Conservation (phyloP, 352 stramenopile genomes). For the Globisporangium carolinianum region DNA sequence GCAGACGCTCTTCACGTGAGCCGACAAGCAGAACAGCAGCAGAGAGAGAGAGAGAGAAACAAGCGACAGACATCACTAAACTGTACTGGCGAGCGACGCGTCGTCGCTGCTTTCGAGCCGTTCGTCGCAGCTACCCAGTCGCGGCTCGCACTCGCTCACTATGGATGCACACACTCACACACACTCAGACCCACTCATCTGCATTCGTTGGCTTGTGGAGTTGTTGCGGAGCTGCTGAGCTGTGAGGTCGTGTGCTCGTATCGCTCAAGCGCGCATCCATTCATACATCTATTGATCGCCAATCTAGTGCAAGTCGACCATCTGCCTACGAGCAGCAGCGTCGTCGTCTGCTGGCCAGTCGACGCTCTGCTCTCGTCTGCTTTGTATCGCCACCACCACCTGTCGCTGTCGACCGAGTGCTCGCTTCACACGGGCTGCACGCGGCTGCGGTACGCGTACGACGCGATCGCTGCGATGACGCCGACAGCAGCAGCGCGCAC, state of each 20-base stretch:
- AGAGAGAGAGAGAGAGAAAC: not conserved
- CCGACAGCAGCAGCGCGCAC: slow-evolving; percentile 9
- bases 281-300: no score
- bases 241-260: no score
- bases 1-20: slow-evolving; percentile 78
- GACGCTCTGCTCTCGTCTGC: not conserved
- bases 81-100: not conserved
- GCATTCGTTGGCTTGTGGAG: not conserved
- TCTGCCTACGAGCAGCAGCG: not conserved
- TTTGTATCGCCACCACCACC: no score
- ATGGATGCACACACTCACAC: not conserved
- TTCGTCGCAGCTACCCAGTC: not conserved
- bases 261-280: no score
- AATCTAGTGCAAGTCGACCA: no score
- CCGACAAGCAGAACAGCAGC: not conserved
- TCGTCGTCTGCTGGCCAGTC: not conserved
- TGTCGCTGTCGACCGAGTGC: no score
- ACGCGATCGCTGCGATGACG: slow-evolving; percentile 8
- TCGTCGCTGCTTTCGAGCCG: not conserved
- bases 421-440: slow-evolving; percentile 12
- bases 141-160: not conserved
- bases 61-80: not conserved
- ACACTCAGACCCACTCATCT: not conserved
- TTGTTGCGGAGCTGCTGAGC: no score
- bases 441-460: slow-evolving; percentile 11